Base-by-base conservation (phyloP, 768 basidiomycete genomes). In the Wakefieldia striispora region DNA sequence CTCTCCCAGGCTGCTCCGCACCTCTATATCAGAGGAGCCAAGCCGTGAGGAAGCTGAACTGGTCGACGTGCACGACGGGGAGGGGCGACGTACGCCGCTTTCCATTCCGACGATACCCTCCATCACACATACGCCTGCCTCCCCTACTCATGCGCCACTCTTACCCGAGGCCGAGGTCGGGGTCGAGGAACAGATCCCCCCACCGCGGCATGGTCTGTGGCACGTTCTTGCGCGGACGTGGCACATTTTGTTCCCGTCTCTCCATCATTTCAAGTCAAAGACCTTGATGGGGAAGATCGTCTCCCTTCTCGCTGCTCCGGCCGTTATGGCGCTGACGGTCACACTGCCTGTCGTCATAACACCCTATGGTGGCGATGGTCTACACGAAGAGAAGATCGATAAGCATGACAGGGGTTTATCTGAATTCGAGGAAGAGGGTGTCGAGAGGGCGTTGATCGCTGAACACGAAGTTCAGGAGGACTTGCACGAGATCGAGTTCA, bases 341-440 rank as follows among this genome's bases (percentile, higher is more conserved):
- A 97, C 95, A 0, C 72, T 98, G 10, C 94, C 94, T 4, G 95
- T 99, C 12, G 91, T 95, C 16, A 80, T 89, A 24, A 82, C 75
- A 10, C 77, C 81, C 4, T 83, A 83, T 57, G 63, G 69, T 6
- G 37, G 4, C 3, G 34, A 52, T 12, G 33, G 46, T 9, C 39
- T 37, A 1, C 58, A 55, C 16, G 58, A 61, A 12, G 66, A 69
- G 49, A 68, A 68, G 47, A 16, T 49, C 8, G 60, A 72, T 3
- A 55, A 58, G 57, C 14, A 63, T 54, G 79, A 79, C 31, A 69
- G 70, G 16, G 73, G 74, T 11, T 69, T 90, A 17, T 72, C 83
- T 11, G 84, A 83, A 49, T 86, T 90, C 59, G 88, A 89, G 59
- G 86, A 88, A 64, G 83, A 91, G 53, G 86, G 83, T 8, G 74